Base-by-base conservation (phyloP, 495 filamentous ascomycete species). In the Hypoxylon intermedium region DNA sequence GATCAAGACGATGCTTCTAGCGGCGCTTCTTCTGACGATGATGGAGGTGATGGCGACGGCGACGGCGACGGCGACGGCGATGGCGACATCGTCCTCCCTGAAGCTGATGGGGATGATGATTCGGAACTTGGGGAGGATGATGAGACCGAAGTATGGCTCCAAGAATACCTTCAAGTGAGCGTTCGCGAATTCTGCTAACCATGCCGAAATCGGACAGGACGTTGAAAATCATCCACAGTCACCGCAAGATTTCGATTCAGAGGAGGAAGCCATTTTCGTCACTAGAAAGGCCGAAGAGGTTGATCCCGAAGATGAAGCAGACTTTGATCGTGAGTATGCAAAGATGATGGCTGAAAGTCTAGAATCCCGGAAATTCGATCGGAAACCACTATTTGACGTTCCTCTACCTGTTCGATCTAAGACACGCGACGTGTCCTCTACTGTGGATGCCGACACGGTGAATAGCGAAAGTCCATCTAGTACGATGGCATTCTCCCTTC, bases 271-370 rank as follows among this genome's bases (percentile, higher is more conserved):
- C 6, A 95, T 97, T 50, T 80, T 97, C 30, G 93, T 99, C 34
- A 93, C 91, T 9, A 84, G 91, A 36, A 85, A 92, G 67, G 89
- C 96, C 67, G 90, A 97, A 72, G 87, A 95, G 68, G 83, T 93
- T 36, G 93, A 99, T 58, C 95, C 94, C 0, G 92, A 96, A 75
- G 89, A 86, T 37, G 94, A 98, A 60, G 94, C 93, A 5, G 95
- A 99, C 31, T 99, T 99, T 67, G 95, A 98, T 66, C 91, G 94
- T 65, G 94, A 98, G 76, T 92, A 95, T 72, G 93, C 95, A 13
- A 98, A 97, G 74, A 90, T 99, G 87, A 97, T 98, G 95, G 82
- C 92, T 58, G 94, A 99, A 68, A 96, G 93, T 77, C 75, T 95
- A 71, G 95, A 98, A 31, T 91, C 92, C 6, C 83, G 95, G 48